phyloP scores from a whole-genome alignment of 2,329 filamentous ascomycete species.

The Colletotrichum euphorbiae region DNA sequence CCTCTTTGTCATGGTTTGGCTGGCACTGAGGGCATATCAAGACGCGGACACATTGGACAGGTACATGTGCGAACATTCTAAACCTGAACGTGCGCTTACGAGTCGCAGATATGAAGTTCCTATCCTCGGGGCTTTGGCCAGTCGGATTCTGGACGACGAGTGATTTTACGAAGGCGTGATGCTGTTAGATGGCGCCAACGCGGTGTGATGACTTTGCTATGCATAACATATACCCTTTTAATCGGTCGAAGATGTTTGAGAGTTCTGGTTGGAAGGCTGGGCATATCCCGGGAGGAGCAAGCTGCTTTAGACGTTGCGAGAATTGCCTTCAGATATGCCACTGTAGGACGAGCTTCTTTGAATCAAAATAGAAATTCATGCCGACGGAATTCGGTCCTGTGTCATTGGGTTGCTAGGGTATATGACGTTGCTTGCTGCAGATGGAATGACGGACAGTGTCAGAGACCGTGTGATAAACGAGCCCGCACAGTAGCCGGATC shows the following conservation, averaged over 20 bases:
- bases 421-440: too few relatives aligned
- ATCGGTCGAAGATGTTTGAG: slow-evolving; percentile 16
- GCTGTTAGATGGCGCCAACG: background rate
- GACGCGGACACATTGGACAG: slow-evolving; percentile 79
- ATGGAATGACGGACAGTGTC: too few relatives aligned
- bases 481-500: slow-evolving; percentile 32
- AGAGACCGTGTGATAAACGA: background rate
- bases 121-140: slow-evolving; percentile 86
- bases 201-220: slow-evolving; percentile 31
- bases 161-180: slow-evolving; percentile 32
- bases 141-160: slow-evolving; percentile 91
- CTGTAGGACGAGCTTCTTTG: background rate
- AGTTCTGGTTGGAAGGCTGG: background rate
- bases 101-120: slow-evolving; percentile 81
- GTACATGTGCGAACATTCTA: slow-evolving; percentile 51
- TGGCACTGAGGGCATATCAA: slow-evolving; percentile 83
- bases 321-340: background rate
- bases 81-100: slow-evolving; percentile 54
- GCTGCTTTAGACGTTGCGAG: background rate
- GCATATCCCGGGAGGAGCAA: background rate
- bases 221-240: slow-evolving; percentile 40
- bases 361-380: background rate
- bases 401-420: too few relatives aligned
- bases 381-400: too few relatives aligned
- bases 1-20: slow-evolving; percentile 78